Percentiles rank a stretch among this genome's conserved stretches.
Conservation (phyloP, 345 rosid genomes). For the Anastatica hierochuntica region DNA sequence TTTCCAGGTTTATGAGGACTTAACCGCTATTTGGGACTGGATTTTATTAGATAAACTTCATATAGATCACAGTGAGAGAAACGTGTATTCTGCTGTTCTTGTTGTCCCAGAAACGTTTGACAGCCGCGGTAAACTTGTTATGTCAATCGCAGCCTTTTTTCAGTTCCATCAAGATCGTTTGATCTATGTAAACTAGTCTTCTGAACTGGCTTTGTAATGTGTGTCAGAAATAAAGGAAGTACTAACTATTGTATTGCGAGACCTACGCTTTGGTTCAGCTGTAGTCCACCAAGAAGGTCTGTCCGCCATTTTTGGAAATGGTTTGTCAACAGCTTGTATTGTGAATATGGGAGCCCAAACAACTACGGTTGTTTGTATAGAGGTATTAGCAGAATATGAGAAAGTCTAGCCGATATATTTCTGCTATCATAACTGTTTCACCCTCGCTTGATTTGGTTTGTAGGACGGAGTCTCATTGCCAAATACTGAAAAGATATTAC, state of each 20-base stretch:
- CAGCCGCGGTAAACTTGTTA: constrained; percentile 60
- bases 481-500: constrained; percentile 78
- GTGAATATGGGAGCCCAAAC: constrained; percentile 90
- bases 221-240: constrained; percentile 77
- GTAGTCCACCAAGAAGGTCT: constrained; percentile 98
- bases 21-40: constrained; percentile 85
- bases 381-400: constrained; percentile 39
- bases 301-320: constrained; percentile 90
- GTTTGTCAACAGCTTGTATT: constrained; percentile 79
- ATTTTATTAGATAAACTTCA: constrained; percentile 58
- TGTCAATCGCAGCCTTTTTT: too few relatives aligned
- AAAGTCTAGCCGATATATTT: not conserved
- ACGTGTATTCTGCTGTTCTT: constrained; percentile 62
- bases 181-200: too few relatives aligned
- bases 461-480: constrained; percentile 97
- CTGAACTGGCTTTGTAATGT: constrained; percentile 18
- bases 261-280: constrained; percentile 66
- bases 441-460: constrained; percentile 10
- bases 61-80: constrained; percentile 56
- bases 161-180: too few relatives aligned
- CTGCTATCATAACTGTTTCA: too few relatives aligned
- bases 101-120: constrained; percentile 85
- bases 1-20: constrained; percentile 74
- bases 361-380: constrained; percentile 72
- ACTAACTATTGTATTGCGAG: constrained; percentile 59